These are phyloP conservation scores for Solanum bulbocastanum DNA, from an alignment of 257 asterid genomes.

Conservation along the genomic window DNA sequence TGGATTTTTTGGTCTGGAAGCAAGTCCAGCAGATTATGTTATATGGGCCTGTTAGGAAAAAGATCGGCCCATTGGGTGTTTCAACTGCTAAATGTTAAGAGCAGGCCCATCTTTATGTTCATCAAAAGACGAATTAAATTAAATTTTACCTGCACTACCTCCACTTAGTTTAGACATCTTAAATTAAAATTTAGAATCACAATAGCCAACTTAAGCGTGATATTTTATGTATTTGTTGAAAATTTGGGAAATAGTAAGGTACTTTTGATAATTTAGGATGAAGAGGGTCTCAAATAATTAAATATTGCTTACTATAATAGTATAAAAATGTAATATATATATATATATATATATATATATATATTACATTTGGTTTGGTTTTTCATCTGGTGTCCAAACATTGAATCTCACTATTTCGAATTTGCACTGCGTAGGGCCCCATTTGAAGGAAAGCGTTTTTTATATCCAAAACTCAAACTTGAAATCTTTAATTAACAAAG, in stretches of 20 bases:
- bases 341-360: too few relatives aligned
- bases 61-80: neutral
- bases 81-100: neutral
- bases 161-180: neutral
- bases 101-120: neutral
- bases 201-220: neutral
- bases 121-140: neutral
- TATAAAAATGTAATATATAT: too few relatives aligned
- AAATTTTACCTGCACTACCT: neutral
- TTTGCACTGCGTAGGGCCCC: neutral
- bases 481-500: too few relatives aligned
- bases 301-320: neutral
- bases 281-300: neutral
- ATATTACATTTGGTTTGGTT: too few relatives aligned
- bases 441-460: rapidly evolving
- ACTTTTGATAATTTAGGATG: neutral
- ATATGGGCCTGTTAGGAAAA: neutral
- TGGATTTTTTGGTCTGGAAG: neutral
- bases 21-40: neutral
- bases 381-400: too few relatives aligned
- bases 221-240: neutral
- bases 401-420: too few relatives aligned
- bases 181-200: neutral
- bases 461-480: neutral
- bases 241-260: neutral